phyloP scores from a whole-genome alignment of 345 rosid species.

The Citrus glauca region DNA sequence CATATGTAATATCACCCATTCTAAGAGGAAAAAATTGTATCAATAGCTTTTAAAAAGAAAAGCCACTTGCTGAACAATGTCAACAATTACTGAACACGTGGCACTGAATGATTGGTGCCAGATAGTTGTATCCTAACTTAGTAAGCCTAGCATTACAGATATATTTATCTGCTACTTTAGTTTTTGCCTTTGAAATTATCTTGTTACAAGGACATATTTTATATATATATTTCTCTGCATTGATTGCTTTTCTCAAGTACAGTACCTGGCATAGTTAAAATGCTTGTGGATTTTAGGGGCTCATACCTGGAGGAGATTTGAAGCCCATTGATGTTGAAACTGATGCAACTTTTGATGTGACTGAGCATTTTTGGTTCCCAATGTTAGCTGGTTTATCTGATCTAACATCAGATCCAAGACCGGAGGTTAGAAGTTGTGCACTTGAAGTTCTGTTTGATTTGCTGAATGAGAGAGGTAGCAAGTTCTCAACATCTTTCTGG shows the following conservation, averaged over 20 bases:
- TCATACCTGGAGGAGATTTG: constrained; percentile 80
- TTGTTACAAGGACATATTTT: neutral
- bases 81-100: neutral
- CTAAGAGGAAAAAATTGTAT: neutral
- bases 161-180: neutral
- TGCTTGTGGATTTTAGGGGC: constrained; percentile 51
- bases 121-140: neutral
- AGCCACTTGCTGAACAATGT: neutral
- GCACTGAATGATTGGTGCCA: neutral
- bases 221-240: neutral
- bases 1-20: too few relatives aligned
- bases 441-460: constrained; percentile 90
- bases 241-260: neutral
- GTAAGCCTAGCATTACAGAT: neutral
- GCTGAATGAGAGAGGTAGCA: constrained; percentile 87
- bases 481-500: constrained; percentile 84
- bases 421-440: constrained; percentile 89
- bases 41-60: neutral
- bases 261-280: constrained; percentile 11
- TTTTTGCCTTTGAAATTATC: neutral
- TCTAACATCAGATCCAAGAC: constrained; percentile 74
- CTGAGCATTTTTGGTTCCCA: constrained; percentile 94
- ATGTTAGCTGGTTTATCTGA: constrained; percentile 94
- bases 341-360: constrained; percentile 67
- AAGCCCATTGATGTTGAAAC: constrained; percentile 52